Base-by-base conservation (phyloP, 768 basidiomycete genomes). In the Solioccasus polychromus region DNA sequence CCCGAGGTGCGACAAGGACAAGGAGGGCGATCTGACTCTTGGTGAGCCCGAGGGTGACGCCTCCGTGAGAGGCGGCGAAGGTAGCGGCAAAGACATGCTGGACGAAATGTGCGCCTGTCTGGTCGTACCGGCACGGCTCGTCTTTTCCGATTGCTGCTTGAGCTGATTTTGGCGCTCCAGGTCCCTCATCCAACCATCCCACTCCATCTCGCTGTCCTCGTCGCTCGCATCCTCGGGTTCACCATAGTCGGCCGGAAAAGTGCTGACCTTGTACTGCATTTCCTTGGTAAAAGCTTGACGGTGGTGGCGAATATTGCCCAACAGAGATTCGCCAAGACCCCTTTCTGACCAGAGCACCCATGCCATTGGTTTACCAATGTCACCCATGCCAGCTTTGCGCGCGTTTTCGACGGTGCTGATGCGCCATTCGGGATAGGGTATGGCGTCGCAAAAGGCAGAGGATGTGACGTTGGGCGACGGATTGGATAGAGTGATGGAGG, bases 401-500 rank as follows among this genome's bases (percentile, higher is more conserved):
- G 83, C 83, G 32, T 73, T 70, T 31, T 71, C 65, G 2, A 78
- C 69, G 0, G 80, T 56, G 2, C 71, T 69, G 0, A 68, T 54
- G 1, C 84, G 75, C 85, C 85, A 88, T 52, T 85, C 83, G 0
- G 85, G 85, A 59, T 82, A 86, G 0, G 75, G 77, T 2, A 83
- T 60, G 0, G 75, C 51, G 43, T 60, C 60, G 19, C 60, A 66
- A 11, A 63, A 60, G n/a, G 56, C 5, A 60, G 65, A 29, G 59
- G 67, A 45, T 4, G 23, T 14, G 3, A 20, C 8, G 5, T n/a
- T 31, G 12, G 47, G 37, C 6, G 53, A 47, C 9, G 24, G 15
- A 51, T 15, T 76, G 68, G 83, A 45, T 75, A 85, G 52, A 75
- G 83, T 4, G 77, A 85, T 59, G 74, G 63, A 53, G 1, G 68